These are phyloP conservation scores for Candida smagusa DNA, from an alignment of 1,139 yeast species.

Conservation along the genomic window DNA sequence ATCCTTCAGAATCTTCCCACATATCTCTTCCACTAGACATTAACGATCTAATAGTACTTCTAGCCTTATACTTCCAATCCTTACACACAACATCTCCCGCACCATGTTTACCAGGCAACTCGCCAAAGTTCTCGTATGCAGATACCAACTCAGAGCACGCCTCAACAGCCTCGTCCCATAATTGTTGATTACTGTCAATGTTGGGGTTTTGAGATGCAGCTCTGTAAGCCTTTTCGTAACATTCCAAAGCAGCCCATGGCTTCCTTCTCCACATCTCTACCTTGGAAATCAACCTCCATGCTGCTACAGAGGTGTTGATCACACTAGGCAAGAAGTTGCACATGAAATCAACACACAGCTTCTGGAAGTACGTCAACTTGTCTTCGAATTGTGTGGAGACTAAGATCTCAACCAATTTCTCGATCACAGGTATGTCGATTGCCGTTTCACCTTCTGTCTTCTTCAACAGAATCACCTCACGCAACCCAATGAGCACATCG, in stretches of 20 bases:
- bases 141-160: slow-evolving; percentile 77
- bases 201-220: slow-evolving; percentile 66
- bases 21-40: slow-evolving; percentile 74
- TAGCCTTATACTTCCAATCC: slow-evolving; percentile 88
- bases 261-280: slow-evolving; percentile 84
- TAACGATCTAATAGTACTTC: slow-evolving; percentile 66
- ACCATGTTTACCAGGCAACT: slow-evolving; percentile 77
- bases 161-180: slow-evolving; percentile 81
- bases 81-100: slow-evolving; percentile 83
- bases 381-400: slow-evolving; percentile 47
- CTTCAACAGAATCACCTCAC: slow-evolving; percentile 52
- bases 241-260: slow-evolving; percentile 86
- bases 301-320: slow-evolving; percentile 65
- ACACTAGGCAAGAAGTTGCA: slow-evolving; percentile 65
- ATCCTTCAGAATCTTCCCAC: slow-evolving; percentile 82
- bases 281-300: slow-evolving; percentile 81
- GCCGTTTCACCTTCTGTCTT: slow-evolving; percentile 60
- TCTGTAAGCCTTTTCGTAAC: slow-evolving; percentile 84
- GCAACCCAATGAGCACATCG: slow-evolving; percentile 75
- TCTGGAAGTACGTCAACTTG: slow-evolving; percentile 57
- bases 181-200: slow-evolving; percentile 54
- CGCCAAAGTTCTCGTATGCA: slow-evolving; percentile 86
- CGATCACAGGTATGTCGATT: slow-evolving; percentile 74
- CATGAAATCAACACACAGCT: slow-evolving; percentile 64
- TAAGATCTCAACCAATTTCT: slow-evolving; percentile 66